Base-by-base conservation (phyloP, 148 eudicot genomes). In the Chenopodium formosanum region DNA sequence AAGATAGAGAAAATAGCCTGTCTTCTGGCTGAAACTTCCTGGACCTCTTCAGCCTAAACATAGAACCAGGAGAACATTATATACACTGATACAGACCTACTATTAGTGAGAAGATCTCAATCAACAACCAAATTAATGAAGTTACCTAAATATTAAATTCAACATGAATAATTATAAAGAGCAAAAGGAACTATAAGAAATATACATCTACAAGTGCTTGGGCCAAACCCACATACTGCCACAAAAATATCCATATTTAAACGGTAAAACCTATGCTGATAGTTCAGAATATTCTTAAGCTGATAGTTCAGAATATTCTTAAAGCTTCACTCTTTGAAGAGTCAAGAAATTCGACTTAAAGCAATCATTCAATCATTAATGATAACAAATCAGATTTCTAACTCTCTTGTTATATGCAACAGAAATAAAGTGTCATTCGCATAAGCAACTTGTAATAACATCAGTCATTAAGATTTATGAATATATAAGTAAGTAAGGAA, bases 1-100 rank as follows among this genome's bases (percentile, higher is more conserved):
- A 96, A 73, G 99, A 96, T 73, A 94, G 84, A 75, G 99, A 96
- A 70, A 96, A 96, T 17, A 94, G 90, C 85, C 99, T 89, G 86
- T 96, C 99, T 88, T 92, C 99, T 11, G 99, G 98, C 79, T 92
- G 98, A 87, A 96, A 91, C 82, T 96, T 96, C 86, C 95, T 87
- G 8, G 95, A 89, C 34, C 98, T 91, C 88, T 94, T 96, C 83
- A 94, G 90, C 87, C 99, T 96, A 90, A 88, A 88, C 73, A 58
- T 71, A 82, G 11, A 80, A 86, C 75, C 46, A 70, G 69, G 32
- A 73, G 25, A 64, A 73, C 4, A 23, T 40, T 50, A 48, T 0
- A 50, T 8, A 25, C 0, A 73, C 2, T 46, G 1, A 73, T 23
- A 73, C 64, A 70, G 8, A 32, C 63, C 14, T 73, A 48, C 58